Evolutionary conservation across 169 alveolate genomes (phyloP), one percentile per base, ranked within the genome.

Genomic region (Cryptosporidium canis): DNA sequence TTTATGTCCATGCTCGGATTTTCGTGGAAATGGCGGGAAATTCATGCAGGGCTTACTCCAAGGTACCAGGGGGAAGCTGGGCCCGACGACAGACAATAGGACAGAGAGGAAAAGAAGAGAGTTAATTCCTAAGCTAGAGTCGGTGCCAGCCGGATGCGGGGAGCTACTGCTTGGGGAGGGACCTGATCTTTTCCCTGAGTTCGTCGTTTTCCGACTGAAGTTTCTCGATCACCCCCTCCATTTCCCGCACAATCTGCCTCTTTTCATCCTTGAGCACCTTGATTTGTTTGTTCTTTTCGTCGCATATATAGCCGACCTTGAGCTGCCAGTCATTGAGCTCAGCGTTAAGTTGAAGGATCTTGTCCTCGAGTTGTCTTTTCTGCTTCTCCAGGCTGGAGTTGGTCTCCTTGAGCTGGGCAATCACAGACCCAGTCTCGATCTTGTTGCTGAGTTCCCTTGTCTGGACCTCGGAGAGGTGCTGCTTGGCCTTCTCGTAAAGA

Each of bases 241-340:
- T 77, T 61, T 77, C 87, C 43, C 44, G 72, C 11, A 77, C 24
- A 24, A 48, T 35, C 7, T 29, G 72, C 44, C 55, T 77, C 37
- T 77, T 77, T 43, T 77, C 87, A 41, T 77, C 77, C 35, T 77
- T 77, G 9, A 77, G 18, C n/a, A 55, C 45, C 35, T 55, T 77
- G 37, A 77, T 58, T 27, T 58, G 77, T 58, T 41, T 77, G 18
- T 77, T 33, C 16, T 77, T 77, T 56, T 77, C 87, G 27, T 77
- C 87, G 21, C 71, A 77, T 21, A 77, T 77, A 39, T 55, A 58
- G 14, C 61, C 61, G 31, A 77, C 21, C 43, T 58, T 77, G 37
- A 77, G 87, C 39, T 77, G 72, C 87, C 87, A 77, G 31, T 77
- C 87, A 27, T 77, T 77, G 24, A 77, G 29, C 37, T 77, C 63